Evolutionary conservation across 2,329 filamentous ascomycete species (phyloP).

Genomic region (Mycosphaerella sp.): DNA sequence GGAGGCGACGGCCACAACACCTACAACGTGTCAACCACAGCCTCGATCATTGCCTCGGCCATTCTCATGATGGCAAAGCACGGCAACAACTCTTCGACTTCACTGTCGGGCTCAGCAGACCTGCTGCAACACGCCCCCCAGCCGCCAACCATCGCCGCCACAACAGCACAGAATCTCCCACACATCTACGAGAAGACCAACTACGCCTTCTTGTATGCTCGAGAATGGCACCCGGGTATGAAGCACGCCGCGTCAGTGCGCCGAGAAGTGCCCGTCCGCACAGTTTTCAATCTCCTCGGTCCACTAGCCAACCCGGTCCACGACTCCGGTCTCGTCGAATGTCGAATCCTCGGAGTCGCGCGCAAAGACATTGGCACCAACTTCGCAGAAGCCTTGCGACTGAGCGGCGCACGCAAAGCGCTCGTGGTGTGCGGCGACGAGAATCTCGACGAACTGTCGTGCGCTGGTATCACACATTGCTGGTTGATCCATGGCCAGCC

Average conservation of each 20-base stretch:
- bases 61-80: constrained; percentile 87
- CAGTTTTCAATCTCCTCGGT: constrained; percentile 94
- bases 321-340: constrained; percentile 64
- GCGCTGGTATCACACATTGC: constrained; percentile 80
- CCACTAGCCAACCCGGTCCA: constrained; percentile 89
- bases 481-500: constrained; percentile 54
- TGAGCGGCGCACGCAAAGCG: constrained; percentile 69
- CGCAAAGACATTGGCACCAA: constrained; percentile 39
- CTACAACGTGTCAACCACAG: constrained; percentile 95
- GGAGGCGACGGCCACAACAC: constrained; percentile 95
- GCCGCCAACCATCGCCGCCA: constrained; percentile 66
- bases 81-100: constrained; percentile 91
- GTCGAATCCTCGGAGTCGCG: constrained; percentile 87
- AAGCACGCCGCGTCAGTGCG: constrained; percentile 79
- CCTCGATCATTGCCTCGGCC: constrained; percentile 84
- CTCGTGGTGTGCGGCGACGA: constrained; percentile 90
- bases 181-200: constrained; percentile 72
- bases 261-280: constrained; percentile 84
- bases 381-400: constrained; percentile 12
- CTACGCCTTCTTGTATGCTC: constrained; percentile 93
- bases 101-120: constrained; percentile 91
- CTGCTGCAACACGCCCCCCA: constrained; percentile 70
- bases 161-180: constrained; percentile 65
- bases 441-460: constrained; percentile 91
- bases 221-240: constrained; percentile 95